phyloP scores from a whole-genome alignment of 805 yeast species.

The Saccharomycopsis lassenensis region DNA sequence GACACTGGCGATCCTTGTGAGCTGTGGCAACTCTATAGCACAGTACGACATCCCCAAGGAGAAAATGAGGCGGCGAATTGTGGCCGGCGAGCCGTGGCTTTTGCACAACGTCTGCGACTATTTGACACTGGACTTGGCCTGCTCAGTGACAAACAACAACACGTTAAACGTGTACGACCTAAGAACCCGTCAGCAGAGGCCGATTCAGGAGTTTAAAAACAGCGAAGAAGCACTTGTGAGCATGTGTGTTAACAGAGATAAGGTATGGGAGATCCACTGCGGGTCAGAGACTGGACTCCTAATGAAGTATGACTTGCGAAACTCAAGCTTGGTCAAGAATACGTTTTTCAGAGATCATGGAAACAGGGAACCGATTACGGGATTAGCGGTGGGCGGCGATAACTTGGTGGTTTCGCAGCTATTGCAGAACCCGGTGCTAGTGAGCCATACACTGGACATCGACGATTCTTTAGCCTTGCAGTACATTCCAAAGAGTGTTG shows the following conservation, averaged over 20 bases:
- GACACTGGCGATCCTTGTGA: conserved; percentile 2
- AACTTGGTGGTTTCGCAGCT: background rate
- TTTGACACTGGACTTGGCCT: conserved; percentile 2
- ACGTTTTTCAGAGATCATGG: background rate
- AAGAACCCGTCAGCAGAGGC: conserved; percentile 6
- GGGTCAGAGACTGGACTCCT: conserved; percentile 14
- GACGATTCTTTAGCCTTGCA: background rate
- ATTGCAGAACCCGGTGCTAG: background rate
- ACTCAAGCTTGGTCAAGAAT: conserved; percentile 8
- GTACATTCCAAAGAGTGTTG: conserved; percentile 1
- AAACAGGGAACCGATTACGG: background rate
- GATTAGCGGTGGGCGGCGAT: conserved; percentile 7
- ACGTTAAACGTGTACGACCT: conserved; percentile 12
- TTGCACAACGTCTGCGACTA: conserved; percentile 6
- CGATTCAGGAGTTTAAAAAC: conserved; percentile 9
- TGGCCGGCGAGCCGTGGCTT: conserved; percentile 10
- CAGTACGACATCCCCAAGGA: conserved; percentile 7
- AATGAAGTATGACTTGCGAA: conserved; percentile 10
- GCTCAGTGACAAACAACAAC: conserved; percentile 9
- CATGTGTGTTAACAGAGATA: conserved; percentile 4
- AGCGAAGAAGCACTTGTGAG: conserved; percentile 10
- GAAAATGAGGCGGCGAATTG: conserved; percentile 1
- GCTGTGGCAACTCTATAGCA: conserved; percentile 9
- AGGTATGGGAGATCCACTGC: conserved; percentile 10
- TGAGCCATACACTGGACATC: conserved; percentile 1